Percentiles rank a stretch among this genome's conserved stretches.
Evolutionary conservation across 345 rosid species (phyloP).

Genomic region (Pistacia integerrima): DNA sequence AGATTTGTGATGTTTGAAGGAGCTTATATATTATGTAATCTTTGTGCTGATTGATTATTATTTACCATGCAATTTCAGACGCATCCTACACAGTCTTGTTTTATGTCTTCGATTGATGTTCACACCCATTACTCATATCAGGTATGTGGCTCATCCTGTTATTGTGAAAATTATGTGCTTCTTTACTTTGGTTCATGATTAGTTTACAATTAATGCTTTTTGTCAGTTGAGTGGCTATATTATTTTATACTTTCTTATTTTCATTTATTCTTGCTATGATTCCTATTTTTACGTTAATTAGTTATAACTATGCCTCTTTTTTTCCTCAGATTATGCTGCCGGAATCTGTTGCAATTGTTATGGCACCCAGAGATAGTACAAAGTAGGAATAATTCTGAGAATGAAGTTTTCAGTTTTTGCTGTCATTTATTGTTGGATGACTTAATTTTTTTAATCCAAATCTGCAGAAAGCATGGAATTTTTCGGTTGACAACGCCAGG

Average conservation of each 20-base stretch:
- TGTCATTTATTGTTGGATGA: background rate
- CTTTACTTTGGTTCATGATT: background rate
- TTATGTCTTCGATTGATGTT: slow-evolving; percentile 97
- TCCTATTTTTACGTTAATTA: background rate
- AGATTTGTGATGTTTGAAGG: slow-evolving; percentile 7
- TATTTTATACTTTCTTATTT: background rate
- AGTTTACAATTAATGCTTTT: background rate
- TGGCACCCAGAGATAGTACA: slow-evolving; percentile 85
- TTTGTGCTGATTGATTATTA: slow-evolving; percentile 15
- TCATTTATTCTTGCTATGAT: background rate
- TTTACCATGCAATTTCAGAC: slow-evolving; percentile 57
- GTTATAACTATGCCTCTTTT: slow-evolving; percentile 12
- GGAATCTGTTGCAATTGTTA: slow-evolving; percentile 95
- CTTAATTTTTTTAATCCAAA: background rate
- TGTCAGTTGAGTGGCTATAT: background rate
- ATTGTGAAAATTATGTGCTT: slow-evolving; percentile 5
- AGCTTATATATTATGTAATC: background rate
- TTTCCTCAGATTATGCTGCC: slow-evolving; percentile 85
- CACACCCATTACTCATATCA: slow-evolving; percentile 99
- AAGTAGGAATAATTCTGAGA: slow-evolving; percentile 41
- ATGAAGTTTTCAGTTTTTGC: background rate
- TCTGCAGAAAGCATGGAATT: slow-evolving; percentile 75
- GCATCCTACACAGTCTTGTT: slow-evolving; percentile 98
- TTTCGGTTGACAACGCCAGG: slow-evolving; percentile 91
- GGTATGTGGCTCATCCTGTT: slow-evolving; percentile 41